Evolutionary conservation across 345 rosid species (phyloP), one percentile per base, ranked within the genome.

Genomic region (Gossypium raimondii): DNA sequence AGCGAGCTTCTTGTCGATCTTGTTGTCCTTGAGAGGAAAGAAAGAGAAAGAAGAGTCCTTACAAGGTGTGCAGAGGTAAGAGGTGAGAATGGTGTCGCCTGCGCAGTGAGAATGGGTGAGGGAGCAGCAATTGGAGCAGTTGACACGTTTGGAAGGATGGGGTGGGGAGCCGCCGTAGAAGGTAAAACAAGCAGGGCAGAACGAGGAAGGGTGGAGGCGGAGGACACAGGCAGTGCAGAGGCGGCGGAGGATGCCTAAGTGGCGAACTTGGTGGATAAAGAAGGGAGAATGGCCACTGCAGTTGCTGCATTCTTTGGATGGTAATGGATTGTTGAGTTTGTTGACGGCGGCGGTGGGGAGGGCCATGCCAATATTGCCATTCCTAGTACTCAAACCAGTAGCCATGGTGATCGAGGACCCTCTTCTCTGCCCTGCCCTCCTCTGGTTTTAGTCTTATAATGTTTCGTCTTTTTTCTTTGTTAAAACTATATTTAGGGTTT

Each of bases 211-310:
- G 51, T 90, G 90, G 77, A 81, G 83, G 14, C 77, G 86, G 76
- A 93, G 98, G 75, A 92, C 88, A 79, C 97, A 92, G 68, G 87
- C 81, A 45, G 96, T 92, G 85, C 97, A 93, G 81, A 86, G 89
- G 2, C 79, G 86, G 10, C 93, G 89, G 73, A 78, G 74, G 62
- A 45, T 55, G 70, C 86, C 85, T 11, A 86, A 89, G 77, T 81
- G 81, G 2, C 87, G 87, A 11, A 87, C 91, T 73, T 87, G 72
- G 84, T 89, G 93, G 81, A 89, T 80, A 22, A 87, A 62, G 80
- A 77, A 77, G 0, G 72, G 29, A 24, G 80, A 71, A 48, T 44
- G 51, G 67, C 80, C 41, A 44, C 77, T 73, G 82, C 98, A 93
- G 60, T 84, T 78, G 29, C 80, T 75, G 86, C 95, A 93, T 66